Percentiles rank a stretch among this genome's conserved stretches.
phyloP scores from a whole-genome alignment of 176 grass and related monocot genomes.

The Musa troglodytarum region DNA sequence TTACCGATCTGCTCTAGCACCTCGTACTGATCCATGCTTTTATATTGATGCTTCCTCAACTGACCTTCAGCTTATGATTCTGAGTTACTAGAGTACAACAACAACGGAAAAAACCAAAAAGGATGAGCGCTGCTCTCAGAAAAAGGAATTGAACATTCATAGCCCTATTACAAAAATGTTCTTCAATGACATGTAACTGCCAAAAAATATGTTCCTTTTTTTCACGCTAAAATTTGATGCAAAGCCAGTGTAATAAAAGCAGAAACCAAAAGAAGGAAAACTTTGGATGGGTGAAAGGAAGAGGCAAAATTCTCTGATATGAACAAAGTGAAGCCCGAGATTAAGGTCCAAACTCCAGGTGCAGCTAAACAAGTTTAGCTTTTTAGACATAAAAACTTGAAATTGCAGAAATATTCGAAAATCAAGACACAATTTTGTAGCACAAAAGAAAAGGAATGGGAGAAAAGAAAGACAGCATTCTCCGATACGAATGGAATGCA shows the following conservation, averaged over 20 bases:
- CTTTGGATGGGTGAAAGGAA: not conserved
- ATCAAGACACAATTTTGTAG: not conserved
- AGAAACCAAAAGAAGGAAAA: not conserved
- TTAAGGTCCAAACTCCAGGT: not conserved
- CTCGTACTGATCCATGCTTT: conserved; percentile 86
- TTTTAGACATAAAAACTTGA: not conserved
- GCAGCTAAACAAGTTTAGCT: not conserved
- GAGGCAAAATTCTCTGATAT: not conserved
- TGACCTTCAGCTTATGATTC: not conserved
- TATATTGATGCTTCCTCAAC: not conserved
- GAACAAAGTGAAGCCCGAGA: not conserved
- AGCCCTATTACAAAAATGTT: not conserved
- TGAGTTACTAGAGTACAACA: not conserved
- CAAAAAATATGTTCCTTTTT: not conserved
- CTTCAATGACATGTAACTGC: not conserved
- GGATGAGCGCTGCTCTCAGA: not conserved
- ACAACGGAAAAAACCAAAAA: not conserved
- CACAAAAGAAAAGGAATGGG: not conserved
- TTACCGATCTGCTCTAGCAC: conserved; percentile 97
- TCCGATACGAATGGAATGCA: not conserved
- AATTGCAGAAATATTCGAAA: not conserved
- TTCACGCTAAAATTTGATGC: too few relatives aligned
- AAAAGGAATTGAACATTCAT: not conserved
- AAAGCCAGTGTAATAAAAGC: too few relatives aligned
- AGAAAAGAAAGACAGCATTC: not conserved